Conservation (phyloP, 148 eudicot genomes). For the Rhododendron mucronatum region DNA sequence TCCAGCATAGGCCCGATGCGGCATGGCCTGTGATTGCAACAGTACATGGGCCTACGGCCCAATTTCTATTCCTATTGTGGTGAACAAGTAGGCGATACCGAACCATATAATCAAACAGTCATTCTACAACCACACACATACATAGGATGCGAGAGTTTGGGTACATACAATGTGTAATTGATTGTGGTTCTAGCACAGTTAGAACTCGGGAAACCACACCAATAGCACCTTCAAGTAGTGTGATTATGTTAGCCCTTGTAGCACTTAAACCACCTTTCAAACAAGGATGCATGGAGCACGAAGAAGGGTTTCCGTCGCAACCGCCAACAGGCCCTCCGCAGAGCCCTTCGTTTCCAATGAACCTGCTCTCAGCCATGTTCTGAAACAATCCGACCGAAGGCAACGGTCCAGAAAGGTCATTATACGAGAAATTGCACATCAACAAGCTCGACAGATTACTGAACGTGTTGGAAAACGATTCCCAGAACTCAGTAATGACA, state of each 20-base stretch:
- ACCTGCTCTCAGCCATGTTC: conserved; percentile 56
- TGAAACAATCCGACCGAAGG: conserved; percentile 64
- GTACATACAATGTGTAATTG: too few relatives aligned
- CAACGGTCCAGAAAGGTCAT: conserved; percentile 68
- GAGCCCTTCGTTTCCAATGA: conserved; percentile 64
- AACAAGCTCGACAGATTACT: conserved; percentile 71
- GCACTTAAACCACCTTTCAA: background rate
- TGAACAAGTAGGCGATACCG: too few relatives aligned
- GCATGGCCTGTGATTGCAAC: too few relatives aligned
- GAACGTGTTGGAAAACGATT: conserved; percentile 21
- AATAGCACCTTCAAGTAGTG: conserved; percentile 40
- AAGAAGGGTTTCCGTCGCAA: conserved; percentile 34
- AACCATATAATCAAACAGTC: too few relatives aligned
- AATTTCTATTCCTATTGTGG: too few relatives aligned
- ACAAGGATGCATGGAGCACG: conserved; percentile 22
- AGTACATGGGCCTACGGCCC: too few relatives aligned
- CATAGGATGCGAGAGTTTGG: too few relatives aligned
- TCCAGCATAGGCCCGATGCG: too few relatives aligned
- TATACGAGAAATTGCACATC: conserved; percentile 82
- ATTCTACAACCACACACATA: too few relatives aligned
- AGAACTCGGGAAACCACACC: conserved; percentile 81
- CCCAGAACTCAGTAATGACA: too few relatives aligned
- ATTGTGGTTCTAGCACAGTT: background rate
- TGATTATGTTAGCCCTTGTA: conserved; percentile 31
- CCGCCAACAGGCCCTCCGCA: conserved; percentile 67